Percentiles rank a stretch among this genome's conserved stretches.
Evolutionary conservation across 2,329 filamentous ascomycete species (phyloP).

Genomic region (Fusarium verticillioides): DNA sequence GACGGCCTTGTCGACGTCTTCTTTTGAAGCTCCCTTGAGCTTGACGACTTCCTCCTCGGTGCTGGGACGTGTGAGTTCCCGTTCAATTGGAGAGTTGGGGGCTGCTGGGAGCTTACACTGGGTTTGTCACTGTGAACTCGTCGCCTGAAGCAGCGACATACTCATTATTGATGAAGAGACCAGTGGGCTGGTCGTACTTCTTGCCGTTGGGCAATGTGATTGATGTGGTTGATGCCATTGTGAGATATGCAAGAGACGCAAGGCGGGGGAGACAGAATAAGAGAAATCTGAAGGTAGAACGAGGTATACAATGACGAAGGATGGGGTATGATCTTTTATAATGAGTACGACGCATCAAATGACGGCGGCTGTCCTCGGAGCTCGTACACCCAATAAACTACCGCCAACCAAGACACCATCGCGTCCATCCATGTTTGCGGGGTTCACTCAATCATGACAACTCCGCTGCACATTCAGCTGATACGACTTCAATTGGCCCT

Average conservation of each 20-base stretch:
- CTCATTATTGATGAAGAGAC: conserved; percentile 46
- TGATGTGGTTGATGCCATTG: conserved; percentile 31
- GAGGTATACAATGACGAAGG: neutral
- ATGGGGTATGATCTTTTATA: conserved; percentile 22
- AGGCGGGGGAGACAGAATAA: neutral
- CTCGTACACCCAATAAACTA: neutral
- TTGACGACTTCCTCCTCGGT: conserved; percentile 40
- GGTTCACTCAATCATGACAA: neutral
- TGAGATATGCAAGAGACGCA: neutral
- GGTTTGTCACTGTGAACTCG: conserved; percentile 38
- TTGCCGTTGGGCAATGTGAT: conserved; percentile 44
- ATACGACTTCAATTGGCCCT: neutral
- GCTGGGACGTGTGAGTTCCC: neutral
- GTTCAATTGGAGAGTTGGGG: accelerated
- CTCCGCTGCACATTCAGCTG: neutral
- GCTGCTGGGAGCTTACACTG: conserved; percentile 12
- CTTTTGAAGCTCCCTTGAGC: conserved; percentile 34
- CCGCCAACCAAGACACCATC: neutral
- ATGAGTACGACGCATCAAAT: neutral
- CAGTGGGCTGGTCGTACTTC: conserved; percentile 53
- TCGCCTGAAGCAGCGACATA: conserved; percentile 40
- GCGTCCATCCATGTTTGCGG: neutral
- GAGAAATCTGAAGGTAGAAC: neutral
- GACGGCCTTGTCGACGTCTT: conserved; percentile 39
- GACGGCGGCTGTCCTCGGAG: neutral